These are phyloP conservation scores for Rhodosporidiobolus odoratus DNA, from an alignment of 768 basidiomycete species.

Conservation along the genomic window DNA sequence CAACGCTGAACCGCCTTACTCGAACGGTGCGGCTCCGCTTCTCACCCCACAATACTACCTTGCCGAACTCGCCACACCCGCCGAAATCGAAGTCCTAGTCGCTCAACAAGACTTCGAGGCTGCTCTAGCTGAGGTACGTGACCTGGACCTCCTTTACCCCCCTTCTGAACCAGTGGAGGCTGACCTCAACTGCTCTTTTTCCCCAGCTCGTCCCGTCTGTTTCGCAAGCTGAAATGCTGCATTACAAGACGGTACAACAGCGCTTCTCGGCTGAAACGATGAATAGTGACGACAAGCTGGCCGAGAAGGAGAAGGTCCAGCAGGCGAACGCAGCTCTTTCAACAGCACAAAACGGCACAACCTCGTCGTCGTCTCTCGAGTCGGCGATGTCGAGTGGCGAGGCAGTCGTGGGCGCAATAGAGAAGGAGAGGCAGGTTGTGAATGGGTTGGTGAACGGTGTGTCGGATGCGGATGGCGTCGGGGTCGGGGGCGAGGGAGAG, in stretches of 20 bases:
- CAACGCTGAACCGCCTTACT: constrained; percentile 52
- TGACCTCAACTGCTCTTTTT: background rate
- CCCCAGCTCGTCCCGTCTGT: constrained; percentile 65
- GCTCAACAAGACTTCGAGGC: constrained; percentile 65
- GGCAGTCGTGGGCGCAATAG: background rate
- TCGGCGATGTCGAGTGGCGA: background rate
- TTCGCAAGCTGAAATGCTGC: constrained; percentile 74
- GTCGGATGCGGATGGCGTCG: too few relatives aligned
- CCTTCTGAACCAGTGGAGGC: background rate
- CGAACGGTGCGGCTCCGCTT: constrained; percentile 54
- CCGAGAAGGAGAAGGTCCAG: constrained; percentile 12
- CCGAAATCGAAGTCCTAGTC: constrained; percentile 72
- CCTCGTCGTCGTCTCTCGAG: background rate
- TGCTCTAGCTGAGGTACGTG: constrained; percentile 59
- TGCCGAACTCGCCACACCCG: constrained; percentile 65
- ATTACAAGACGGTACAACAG: constrained; percentile 68
- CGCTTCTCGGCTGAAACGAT: constrained; percentile 56
- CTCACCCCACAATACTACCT: constrained; percentile 87
- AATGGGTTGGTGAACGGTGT: background rate
- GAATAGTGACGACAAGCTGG: constrained; percentile 31
- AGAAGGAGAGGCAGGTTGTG: background rate
- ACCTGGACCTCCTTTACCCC: background rate
- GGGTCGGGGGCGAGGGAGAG: background rate
- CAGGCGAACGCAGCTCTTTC: background rate
- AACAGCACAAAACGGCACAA: background rate